Percentiles rank a stretch among this genome's conserved stretches.
phyloP scores from a whole-genome alignment of 257 asterid genomes.

The Buddleja alternifolia region DNA sequence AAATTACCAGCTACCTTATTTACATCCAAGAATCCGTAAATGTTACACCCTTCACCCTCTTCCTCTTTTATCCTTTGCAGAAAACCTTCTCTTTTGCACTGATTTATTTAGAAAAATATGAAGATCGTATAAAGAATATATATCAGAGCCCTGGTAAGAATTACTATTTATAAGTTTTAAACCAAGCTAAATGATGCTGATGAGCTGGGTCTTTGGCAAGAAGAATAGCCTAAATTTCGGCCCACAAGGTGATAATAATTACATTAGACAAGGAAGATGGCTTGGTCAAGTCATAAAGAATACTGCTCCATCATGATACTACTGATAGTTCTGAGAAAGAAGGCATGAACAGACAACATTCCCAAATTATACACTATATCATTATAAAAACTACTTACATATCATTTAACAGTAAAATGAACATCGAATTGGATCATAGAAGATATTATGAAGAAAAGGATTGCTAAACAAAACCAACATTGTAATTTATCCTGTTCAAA shows the following conservation, averaged over 20 bases:
- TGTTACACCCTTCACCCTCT: slow-evolving; percentile 96
- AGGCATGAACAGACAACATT: background rate
- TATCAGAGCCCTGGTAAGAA: slow-evolving; percentile 17
- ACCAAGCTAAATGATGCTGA: background rate
- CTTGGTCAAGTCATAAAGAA: background rate
- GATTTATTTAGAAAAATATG: slow-evolving; percentile 24
- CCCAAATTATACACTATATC: background rate
- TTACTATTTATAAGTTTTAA: background rate
- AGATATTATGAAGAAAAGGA: background rate
- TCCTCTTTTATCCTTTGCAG: slow-evolving; percentile 90
- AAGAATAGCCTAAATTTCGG: slow-evolving; percentile 3
- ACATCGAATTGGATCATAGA: slow-evolving; percentile 2
- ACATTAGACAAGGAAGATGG: slow-evolving; percentile 4
- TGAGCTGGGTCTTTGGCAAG: slow-evolving; percentile 1
- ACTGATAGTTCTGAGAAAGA: background rate
- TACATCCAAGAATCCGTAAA: slow-evolving; percentile 92
- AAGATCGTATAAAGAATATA: slow-evolving; percentile 19
- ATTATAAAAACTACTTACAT: background rate
- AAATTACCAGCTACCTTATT: slow-evolving; percentile 96
- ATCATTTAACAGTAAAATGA: background rate
- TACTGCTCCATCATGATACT: background rate
- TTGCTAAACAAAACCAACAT: background rate
- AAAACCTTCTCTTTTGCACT: slow-evolving; percentile 99
- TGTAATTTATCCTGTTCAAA: background rate
- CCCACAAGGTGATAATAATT: background rate